phyloP scores from a whole-genome alignment of 139 green algal genomes.

The Volvox reticuliferus region DNA sequence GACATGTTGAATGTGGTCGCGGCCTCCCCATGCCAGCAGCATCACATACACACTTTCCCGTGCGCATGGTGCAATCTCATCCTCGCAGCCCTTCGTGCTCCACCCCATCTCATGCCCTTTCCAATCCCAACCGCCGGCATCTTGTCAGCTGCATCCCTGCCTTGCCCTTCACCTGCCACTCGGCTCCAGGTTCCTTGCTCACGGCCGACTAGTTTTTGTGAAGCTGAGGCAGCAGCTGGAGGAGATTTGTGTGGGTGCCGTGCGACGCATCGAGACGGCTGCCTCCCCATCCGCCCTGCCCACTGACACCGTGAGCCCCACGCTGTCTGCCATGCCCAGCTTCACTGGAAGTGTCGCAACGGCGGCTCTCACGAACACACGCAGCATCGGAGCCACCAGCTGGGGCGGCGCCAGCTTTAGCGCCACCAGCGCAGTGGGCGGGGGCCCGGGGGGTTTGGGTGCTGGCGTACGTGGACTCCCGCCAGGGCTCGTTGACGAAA shows the following conservation, averaged over 20 bases:
- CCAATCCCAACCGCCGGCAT: background rate
- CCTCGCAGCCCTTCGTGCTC: background rate
- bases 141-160: too few species aligned
- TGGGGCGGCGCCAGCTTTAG: background rate
- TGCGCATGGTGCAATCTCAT: background rate
- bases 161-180: too few species aligned
- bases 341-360: background rate
- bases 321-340: conserved; percentile 13
- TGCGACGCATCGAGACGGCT: conserved; percentile 25
- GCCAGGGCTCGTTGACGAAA: conserved; percentile 2
- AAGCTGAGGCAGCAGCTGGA: conserved; percentile 51
- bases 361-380: background rate
- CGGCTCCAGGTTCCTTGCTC: conserved; percentile 36
- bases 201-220: conserved; percentile 32
- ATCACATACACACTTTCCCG: too few species aligned
- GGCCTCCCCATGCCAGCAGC: background rate
- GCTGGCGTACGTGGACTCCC: background rate
- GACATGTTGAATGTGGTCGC: too few species aligned
- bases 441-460: background rate
- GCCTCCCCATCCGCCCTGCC: background rate
- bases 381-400: conserved; percentile 17
- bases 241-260: conserved; percentile 28
- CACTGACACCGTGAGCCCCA: background rate
- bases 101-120: background rate
- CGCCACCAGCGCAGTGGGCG: background rate